Evolutionary conservation across 1,284 basidiomycete species (phyloP).

Genomic region (Puccinia horiana): DNA sequence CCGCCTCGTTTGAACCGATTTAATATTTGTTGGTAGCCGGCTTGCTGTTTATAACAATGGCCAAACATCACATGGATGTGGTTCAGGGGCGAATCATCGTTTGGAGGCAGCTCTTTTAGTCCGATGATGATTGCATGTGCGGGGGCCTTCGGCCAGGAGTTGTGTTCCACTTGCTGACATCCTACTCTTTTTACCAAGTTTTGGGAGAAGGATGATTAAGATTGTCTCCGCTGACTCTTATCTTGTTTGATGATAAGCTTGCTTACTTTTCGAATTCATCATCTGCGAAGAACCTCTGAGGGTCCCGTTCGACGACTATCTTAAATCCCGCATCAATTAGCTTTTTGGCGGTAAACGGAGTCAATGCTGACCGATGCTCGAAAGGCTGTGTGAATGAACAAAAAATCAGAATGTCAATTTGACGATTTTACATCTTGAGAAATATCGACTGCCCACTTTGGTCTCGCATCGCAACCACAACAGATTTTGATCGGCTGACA

Average conservation of each 20-base stretch:
- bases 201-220: not conserved
- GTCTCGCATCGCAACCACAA: slow-evolving; percentile 79
- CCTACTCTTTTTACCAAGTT: slow-evolving; percentile 67
- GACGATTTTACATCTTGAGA: not conserved
- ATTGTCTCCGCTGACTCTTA: not conserved
- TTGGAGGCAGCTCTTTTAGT: slow-evolving; percentile 84
- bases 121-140: slow-evolving; percentile 81
- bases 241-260: not conserved
- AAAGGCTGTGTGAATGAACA: slow-evolving; percentile 61
- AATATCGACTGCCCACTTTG: slow-evolving; percentile 65
- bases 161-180: slow-evolving; percentile 83
- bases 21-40: slow-evolving; percentile 86
- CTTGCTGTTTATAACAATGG: slow-evolving; percentile 97
- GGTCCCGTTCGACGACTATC: slow-evolving; percentile 88
- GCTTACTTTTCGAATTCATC: slow-evolving; percentile 69
- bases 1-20: slow-evolving; percentile 78
- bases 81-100: slow-evolving; percentile 74
- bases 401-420: slow-evolving; percentile 48
- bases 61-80: slow-evolving; percentile 99
- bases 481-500: slow-evolving; percentile 10
- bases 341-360: slow-evolving; percentile 84
- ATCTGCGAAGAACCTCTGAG: slow-evolving; percentile 93
- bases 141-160: slow-evolving; percentile 84
- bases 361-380: slow-evolving; percentile 89
- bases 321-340: slow-evolving; percentile 90